Conservation (phyloP, 2,329 filamentous ascomycete genomes). For the Magnaporthiopsis incrustans region DNA sequence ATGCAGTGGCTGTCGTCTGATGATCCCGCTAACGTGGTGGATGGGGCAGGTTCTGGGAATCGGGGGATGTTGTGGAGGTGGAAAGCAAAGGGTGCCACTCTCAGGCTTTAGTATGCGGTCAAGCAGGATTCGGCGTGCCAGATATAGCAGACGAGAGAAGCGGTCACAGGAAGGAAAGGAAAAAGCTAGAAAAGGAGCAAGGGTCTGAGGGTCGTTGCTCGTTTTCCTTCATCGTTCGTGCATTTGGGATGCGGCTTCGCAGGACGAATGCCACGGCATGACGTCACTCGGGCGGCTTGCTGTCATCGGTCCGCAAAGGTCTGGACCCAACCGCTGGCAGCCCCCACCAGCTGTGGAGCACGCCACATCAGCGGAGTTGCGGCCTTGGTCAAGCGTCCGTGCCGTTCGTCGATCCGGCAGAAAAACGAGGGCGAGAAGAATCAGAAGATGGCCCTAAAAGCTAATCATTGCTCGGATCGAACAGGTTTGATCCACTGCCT, state of each 20-base stretch:
- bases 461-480: too few relatives aligned
- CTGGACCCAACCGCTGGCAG: background rate
- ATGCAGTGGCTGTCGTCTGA: background rate
- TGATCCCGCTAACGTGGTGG: too few relatives aligned
- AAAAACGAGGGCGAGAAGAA: background rate
- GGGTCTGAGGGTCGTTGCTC: background rate
- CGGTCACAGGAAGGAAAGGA: background rate
- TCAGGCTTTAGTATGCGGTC: background rate
- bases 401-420: background rate
- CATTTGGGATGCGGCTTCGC: background rate
- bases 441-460: too few relatives aligned
- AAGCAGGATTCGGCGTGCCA: background rate
- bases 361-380: too few relatives aligned
- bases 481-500: too few relatives aligned
- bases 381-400: background rate
- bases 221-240: background rate
- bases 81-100: background rate
- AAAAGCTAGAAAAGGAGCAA: background rate
- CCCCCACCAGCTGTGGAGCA: background rate
- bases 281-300: background rate
- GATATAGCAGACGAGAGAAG: background rate
- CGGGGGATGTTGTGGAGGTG: background rate
- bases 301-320: background rate
- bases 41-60: background rate
- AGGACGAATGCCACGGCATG: background rate